phyloP scores from a whole-genome alignment of 345 rosid genomes.

The Brassica carinata region DNA sequence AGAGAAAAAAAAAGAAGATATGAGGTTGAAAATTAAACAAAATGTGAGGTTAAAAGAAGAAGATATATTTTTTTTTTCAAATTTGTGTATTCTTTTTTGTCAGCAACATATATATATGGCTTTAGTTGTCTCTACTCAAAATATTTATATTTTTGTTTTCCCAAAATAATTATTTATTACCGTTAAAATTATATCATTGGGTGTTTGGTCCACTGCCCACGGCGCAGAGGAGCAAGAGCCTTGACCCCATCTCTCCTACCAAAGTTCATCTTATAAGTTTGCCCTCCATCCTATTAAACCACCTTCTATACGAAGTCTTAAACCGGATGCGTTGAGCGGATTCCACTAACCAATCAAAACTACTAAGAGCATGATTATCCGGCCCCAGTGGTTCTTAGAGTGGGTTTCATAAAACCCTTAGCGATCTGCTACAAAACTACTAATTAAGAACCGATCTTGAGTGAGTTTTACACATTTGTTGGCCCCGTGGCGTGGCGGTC shows the following conservation, averaged over 20 bases:
- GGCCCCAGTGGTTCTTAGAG: no score
- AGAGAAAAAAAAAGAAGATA: neutral
- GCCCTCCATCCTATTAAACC: slow-evolving; percentile 4
- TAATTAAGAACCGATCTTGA: no score
- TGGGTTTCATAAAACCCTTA: no score
- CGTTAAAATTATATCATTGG: slow-evolving; percentile 38
- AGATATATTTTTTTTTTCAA: neutral
- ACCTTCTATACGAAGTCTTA: neutral
- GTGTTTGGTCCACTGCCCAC: slow-evolving; percentile 24
- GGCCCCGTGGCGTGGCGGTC: no score
- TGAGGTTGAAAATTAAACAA: no score
- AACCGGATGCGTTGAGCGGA: neutral
- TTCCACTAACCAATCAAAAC: neutral
- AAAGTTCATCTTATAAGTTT: neutral
- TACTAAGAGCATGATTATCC: neutral
- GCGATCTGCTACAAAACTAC: no score
- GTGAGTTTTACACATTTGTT: no score
- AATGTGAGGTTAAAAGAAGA: neutral
- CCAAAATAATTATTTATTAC: slow-evolving; percentile 8
- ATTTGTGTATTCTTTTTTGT: no score
- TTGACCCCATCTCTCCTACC: slow-evolving; percentile 35
- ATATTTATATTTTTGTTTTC: slow-evolving; percentile 19
- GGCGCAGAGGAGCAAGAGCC: slow-evolving; percentile 24
- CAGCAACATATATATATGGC: neutral
- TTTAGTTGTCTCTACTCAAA: slow-evolving; percentile 11